Evolutionary conservation across 208 protist genomes (phyloP), one percentile per base, ranked within the genome.

Genomic region (Plasmodiophora brassicae): DNA sequence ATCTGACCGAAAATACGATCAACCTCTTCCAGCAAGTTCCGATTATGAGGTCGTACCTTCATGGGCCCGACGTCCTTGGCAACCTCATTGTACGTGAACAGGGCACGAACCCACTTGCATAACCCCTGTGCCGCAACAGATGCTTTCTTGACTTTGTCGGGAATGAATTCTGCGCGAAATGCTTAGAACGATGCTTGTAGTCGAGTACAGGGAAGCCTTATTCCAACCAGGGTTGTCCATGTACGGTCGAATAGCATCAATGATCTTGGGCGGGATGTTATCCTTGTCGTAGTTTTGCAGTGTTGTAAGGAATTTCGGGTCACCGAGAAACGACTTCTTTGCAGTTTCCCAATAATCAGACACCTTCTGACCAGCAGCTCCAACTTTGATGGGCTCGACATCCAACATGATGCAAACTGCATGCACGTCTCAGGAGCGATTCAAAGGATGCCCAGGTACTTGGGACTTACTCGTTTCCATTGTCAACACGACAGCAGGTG

Each of bases 101-200:
- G 94, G n/a, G 97, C 97, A 86, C 95, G 93, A 88, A 57, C 43
- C 98, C 98, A 99, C 94, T 96, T 94, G 92, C 97, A 98, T 1
- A 99, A 90, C 53, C 96, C 97, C 90, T 94, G 93, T 22, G 95
- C 96, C 5, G 97, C 97, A 71, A 94, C 95, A 0, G 97, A 99
- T 83, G 98, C 97, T 32, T 90, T 93, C 1, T 72, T 89, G 0
- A 96, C 88, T 22, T 86, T 46, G 8, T 92, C 92, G 5, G 92
- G 89, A 20, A 45, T 65, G 54, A 94, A 95, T 22, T 92, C 92
- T 60, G 20, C 10, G 8, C 41, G 10, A 32, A n/a, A 14, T 14
- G 5, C 10, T 5, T 32, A 38, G 41, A 8, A 78, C 32, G 5
- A 38, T 78, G 14, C 5, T 32, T 14, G 32, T 44, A 32, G 10